Conservation (phyloP, 345 rosid genomes). For the Salix exigua region DNA sequence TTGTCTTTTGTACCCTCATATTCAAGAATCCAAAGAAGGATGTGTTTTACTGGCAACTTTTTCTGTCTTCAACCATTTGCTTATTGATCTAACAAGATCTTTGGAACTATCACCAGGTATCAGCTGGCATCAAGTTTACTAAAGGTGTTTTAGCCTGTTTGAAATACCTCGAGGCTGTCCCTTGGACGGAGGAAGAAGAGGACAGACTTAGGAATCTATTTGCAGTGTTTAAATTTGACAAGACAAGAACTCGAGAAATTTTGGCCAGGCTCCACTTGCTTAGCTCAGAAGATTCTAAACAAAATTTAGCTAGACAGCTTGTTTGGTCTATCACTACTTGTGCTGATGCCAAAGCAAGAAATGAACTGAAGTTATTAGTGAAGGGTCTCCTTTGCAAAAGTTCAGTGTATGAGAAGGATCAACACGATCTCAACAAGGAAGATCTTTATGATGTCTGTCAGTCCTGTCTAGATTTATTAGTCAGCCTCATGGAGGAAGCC, state of each 20-base stretch:
- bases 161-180: slow-evolving; percentile 87
- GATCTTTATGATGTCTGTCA: slow-evolving; percentile 57
- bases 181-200: slow-evolving; percentile 97
- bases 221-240: slow-evolving; percentile 51
- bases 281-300: slow-evolving; percentile 37
- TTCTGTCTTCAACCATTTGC: background rate
- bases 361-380: slow-evolving; percentile 71
- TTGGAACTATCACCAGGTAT: slow-evolving; percentile 45
- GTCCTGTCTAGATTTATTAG: slow-evolving; percentile 51
- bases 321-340: slow-evolving; percentile 65
- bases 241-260: slow-evolving; percentile 53
- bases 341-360: slow-evolving; percentile 63
- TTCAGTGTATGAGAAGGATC: slow-evolving; percentile 83
- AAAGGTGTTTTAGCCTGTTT: slow-evolving; percentile 67
- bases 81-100: slow-evolving; percentile 16
- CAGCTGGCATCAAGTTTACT: slow-evolving; percentile 63
- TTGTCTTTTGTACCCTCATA: background rate
- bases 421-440: slow-evolving; percentile 61
- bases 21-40: background rate
- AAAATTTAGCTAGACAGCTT: slow-evolving; percentile 62
- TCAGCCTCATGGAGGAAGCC: slow-evolving; percentile 56
- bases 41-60: background rate
- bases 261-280: slow-evolving; percentile 50
- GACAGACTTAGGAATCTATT: slow-evolving; percentile 67
- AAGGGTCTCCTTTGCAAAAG: slow-evolving; percentile 83